A percentile compares a stretch with the other conserved stretches of the same genome.
Evolutionary conservation across 2,329 filamentous ascomycete species (phyloP).

Genomic region (Endoconidiophora polonica): DNA sequence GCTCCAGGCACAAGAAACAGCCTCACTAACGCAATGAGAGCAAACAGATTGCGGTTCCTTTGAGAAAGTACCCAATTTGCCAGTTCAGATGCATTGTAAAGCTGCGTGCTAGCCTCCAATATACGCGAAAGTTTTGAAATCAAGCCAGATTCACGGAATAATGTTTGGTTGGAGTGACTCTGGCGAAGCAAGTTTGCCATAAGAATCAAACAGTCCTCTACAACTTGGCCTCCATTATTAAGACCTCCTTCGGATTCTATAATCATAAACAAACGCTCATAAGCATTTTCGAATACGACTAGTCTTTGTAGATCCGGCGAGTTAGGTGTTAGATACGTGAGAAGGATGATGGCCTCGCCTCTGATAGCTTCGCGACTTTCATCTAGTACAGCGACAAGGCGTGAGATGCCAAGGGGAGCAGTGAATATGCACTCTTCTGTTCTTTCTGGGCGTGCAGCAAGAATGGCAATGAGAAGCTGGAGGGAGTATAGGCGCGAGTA

Average conservation of each 20-base stretch:
- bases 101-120: conserved; percentile 39
- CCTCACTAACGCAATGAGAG: conserved; percentile 68
- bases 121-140: conserved; percentile 56
- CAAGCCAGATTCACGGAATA: conserved; percentile 81
- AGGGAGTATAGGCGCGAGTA: conserved; percentile 83
- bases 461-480: conserved; percentile 75
- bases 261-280: conserved; percentile 69
- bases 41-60: conserved; percentile 80
- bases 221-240: conserved; percentile 63
- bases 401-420: conserved; percentile 73
- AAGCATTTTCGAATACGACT: conserved; percentile 88
- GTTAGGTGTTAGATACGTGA: conserved; percentile 74
- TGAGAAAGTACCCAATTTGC: conserved; percentile 62
- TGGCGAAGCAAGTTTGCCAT: conserved; percentile 75
- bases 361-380: conserved; percentile 75
- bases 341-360: conserved; percentile 71
- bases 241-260: conserved; percentile 71
- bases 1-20: conserved; percentile 75
- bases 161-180: conserved; percentile 82
- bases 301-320: conserved; percentile 86
- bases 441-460: conserved; percentile 69
- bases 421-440: conserved; percentile 90
- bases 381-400: conserved; percentile 68
- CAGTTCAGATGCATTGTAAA: conserved; percentile 34
- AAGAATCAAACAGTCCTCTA: conserved; percentile 85